These are phyloP conservation scores for Rhynchosporium secalis DNA, from an alignment of 2,329 filamentous ascomycete species.

Conservation along the genomic window DNA sequence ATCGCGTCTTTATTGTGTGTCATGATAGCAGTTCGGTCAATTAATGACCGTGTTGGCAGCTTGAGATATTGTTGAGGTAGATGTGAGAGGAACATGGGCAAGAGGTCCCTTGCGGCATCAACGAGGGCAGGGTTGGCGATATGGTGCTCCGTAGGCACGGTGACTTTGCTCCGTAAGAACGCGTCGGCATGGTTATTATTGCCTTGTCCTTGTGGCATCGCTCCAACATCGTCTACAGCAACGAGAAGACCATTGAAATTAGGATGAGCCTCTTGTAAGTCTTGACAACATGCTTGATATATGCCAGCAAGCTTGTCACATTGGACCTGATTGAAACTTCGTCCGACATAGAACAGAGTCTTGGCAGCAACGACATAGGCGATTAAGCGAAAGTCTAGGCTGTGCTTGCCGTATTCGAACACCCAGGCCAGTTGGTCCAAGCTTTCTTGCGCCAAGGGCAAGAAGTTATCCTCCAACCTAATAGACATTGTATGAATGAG, in stretches of 20 bases:
- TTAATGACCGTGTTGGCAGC: constrained; percentile 68
- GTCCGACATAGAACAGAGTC: constrained; percentile 63
- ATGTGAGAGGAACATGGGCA: constrained; percentile 61
- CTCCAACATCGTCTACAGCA: constrained; percentile 25
- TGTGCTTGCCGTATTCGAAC: constrained; percentile 58
- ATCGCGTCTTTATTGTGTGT: constrained; percentile 69
- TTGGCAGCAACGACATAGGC: constrained; percentile 60
- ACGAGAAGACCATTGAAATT: constrained; percentile 35
- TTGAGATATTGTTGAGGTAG: constrained; percentile 67
- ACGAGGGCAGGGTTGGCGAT: constrained; percentile 47
- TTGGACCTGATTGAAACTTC: constrained; percentile 64
- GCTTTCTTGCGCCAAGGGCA: constrained; percentile 62
- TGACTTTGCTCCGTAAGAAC: constrained; percentile 51
- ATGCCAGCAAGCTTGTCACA: constrained; percentile 63
- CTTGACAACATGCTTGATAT: constrained; percentile 70
- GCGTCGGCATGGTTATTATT: constrained; percentile 65
- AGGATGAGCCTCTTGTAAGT: constrained; percentile 58
- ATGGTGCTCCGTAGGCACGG: constrained; percentile 41
- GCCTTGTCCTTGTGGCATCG: constrained; percentile 33
- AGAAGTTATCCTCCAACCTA: constrained; percentile 57
- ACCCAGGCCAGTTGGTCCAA: constrained; percentile 73
- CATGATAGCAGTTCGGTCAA: constrained; percentile 81
- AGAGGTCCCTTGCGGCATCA: constrained; percentile 58
- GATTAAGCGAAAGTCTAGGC: constrained; percentile 56
- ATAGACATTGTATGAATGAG: constrained; percentile 58